Evolutionary conservation across 2,329 filamentous ascomycete genomes (phyloP), one percentile per base, ranked within the genome.

Genomic region (Cladosporium sp.): DNA sequence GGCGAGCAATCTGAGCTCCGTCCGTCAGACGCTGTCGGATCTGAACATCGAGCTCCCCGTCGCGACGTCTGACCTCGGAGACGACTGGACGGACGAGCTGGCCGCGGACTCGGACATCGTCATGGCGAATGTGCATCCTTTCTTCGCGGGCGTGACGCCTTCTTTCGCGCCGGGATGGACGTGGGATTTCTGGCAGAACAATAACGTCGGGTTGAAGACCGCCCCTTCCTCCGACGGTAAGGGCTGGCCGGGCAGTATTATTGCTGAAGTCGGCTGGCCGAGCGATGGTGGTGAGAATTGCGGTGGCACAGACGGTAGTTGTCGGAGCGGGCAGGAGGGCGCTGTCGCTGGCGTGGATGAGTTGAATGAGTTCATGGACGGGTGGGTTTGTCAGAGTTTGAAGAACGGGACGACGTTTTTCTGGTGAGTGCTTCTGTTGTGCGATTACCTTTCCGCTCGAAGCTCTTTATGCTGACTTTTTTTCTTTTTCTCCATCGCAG

Each of bases 111-210:
- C 89, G 37, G 91, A 97, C 68, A 84, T 88, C 62, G 84, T 97
- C 69, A 96, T 97, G 91, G 86, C 89, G 59, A 97, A 97, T 65
- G 88, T 97, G 49, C 93, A 97, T 66, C 92, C 93, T 0, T 96
- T 97, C 77, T 97, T 97, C 65, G 87, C 85, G 0, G 92, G 92
- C 41, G 82, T 89, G 11, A 73, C 79, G 0, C 85, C 83, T 2
- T 73, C 80, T 2, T 67, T 79, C 1, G 89, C 89, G 0, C 85
- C 90, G 0, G 71, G 66, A 6, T 97, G 92, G 92, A 95, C 92
- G 0, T 88, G 77, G 71, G 70, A 70, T 13, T 97, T 96, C 71
- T 97, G 90, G 86, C 71, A 85, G 39, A 73, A 69, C 8, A 77
- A 91, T 51, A 85, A 92, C 58, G 79, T 82, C 0, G 57, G 69